Evolutionary conservation across 257 asterid genomes (phyloP), one percentile per base, ranked within the genome.

Genomic region (Hygrophila difformis): DNA sequence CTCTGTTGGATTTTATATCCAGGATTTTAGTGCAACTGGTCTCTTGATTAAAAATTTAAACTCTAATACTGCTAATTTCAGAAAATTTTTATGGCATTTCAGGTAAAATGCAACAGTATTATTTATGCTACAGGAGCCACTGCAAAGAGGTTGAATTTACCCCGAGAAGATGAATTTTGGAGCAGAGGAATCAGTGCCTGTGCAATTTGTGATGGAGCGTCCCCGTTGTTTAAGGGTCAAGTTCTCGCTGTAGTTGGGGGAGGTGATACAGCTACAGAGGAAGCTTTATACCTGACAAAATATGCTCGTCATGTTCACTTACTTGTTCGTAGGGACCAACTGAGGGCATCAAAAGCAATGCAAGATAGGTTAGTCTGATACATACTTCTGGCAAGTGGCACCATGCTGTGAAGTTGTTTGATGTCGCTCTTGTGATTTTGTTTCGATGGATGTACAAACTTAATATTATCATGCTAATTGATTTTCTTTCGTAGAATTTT

Each of bases 181-280:
- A 86, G 99, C 62, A 76, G 97, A 70, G 99, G 99, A 64, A 86
- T 91, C 55, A 91, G 99, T 70, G 99, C 99, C 13, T 91, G 99
- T 59, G 97, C 99, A 51, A 91, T 91, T 39, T 91, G 99, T 70
- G 99, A 91, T 67, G 99, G 99, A 53, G 97, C 99, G 49, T 91
- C 99, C 0, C 99, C 97, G n/a, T 68, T 86, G 53, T 91, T 82
- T 55, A 91, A 91, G 66, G 68, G 95, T 24, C 97, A 91, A 73
- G 89, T 86, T 57, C 95, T 91, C 50, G 99, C 94, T 60, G 99
- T 91, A 49, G 99, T 91, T 60, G 99, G 99, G 40, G 99, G 99
- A 12, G 99, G 99, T 51, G 99, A 91, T 79, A 86, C 99, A 12
- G 99, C 99, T 51, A 86, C 99, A 18, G 99, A 91, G 77, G 99